These are phyloP conservation scores for Metschnikowia lochheadii DNA, from an alignment of 805 yeast species.

Conservation along the genomic window DNA sequence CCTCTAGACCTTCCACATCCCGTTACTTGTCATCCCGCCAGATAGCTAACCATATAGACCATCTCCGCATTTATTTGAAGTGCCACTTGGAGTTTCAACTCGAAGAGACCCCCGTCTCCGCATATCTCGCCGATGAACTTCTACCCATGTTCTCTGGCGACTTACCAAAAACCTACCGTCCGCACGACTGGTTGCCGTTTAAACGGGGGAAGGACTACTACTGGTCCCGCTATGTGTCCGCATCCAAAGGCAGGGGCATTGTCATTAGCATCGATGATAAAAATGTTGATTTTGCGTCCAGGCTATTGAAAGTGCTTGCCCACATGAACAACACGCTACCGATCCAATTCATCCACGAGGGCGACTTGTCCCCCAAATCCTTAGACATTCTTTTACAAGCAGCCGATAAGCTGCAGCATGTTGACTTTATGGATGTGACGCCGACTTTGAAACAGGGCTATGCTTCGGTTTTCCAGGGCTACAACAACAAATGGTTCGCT, in stretches of 20 bases:
- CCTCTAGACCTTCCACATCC: conserved; percentile 11
- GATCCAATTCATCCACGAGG: conserved; percentile 14
- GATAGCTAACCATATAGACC: conserved; percentile 15
- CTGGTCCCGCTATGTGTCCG: conserved; percentile 8
- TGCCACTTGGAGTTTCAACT: conserved; percentile 11
- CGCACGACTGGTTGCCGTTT: conserved; percentile 8
- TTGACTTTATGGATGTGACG: conserved; percentile 17
- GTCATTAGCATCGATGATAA: conserved; percentile 14
- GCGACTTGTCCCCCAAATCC: conserved; percentile 10
- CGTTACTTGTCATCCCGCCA: conserved; percentile 9
- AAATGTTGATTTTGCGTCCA: conserved; percentile 12
- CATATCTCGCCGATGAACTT: conserved; percentile 10
- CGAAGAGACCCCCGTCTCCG: conserved; percentile 6
- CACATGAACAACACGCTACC: conserved; percentile 13
- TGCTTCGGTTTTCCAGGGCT: conserved; percentile 26
- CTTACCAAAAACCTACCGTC: conserved; percentile 6
- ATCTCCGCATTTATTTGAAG: conserved; percentile 12
- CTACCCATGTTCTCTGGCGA: conserved; percentile 15
- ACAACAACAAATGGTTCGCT: conserved; percentile 22
- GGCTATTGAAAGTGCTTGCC: conserved; percentile 10
- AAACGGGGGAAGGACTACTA: conserved; percentile 2
- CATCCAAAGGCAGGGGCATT: conserved; percentile 14
- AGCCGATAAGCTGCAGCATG: conserved; percentile 6
- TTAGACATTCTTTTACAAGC: conserved; percentile 4
- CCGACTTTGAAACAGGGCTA: conserved; percentile 16